These are phyloP conservation scores for Patellifolia procumbens DNA, from an alignment of 179 eudicot genomes.

Conservation along the genomic window DNA sequence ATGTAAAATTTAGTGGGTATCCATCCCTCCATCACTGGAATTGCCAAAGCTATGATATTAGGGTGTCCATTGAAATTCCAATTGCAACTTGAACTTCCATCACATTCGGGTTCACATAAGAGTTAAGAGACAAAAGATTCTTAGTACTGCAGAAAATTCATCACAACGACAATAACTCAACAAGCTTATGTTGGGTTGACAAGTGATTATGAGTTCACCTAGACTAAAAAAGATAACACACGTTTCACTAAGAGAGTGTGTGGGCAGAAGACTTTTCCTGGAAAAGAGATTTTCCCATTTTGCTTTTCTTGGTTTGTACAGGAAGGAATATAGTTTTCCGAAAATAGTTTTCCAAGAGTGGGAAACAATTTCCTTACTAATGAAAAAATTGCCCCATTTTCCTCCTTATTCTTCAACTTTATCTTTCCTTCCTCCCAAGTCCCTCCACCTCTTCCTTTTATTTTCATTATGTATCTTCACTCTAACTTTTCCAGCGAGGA, in stretches of 20 bases:
- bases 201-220: not conserved
- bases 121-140: not conserved
- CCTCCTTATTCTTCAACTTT: too few species aligned
- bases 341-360: too few species aligned
- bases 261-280: too few species aligned
- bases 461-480: too few species aligned
- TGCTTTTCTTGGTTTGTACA: too few species aligned
- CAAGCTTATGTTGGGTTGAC: not conserved
- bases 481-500: too few species aligned
- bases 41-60: not conserved
- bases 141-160: not conserved
- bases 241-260: conserved; percentile 1
- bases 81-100: conserved; percentile 10
- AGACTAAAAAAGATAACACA: not conserved
- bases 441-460: too few species aligned
- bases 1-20: not conserved
- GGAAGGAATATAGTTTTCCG: too few species aligned
- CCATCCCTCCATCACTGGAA: not conserved
- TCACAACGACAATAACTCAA: conserved; percentile 7
- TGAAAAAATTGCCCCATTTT: too few species aligned
- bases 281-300: too few species aligned
- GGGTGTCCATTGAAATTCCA: not conserved
- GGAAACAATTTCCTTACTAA: too few species aligned
- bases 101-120: conserved; percentile 1
- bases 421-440: too few species aligned